phyloP scores from a whole-genome alignment of 495 filamentous ascomycete genomes.

The Astrocystis sublimbata region DNA sequence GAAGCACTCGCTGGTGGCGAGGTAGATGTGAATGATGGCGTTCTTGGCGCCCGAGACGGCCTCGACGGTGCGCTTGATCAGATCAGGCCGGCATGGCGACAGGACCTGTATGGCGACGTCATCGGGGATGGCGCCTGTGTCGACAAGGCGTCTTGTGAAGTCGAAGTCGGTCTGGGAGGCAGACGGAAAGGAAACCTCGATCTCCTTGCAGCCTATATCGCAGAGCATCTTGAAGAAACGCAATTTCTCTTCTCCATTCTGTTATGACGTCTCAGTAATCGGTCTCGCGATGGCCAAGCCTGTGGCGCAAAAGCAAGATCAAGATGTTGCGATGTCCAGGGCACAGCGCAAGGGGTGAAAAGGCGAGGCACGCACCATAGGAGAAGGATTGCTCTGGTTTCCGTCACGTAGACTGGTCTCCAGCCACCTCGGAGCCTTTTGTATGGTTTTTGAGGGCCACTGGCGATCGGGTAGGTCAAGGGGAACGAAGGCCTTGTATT shows the following conservation, averaged over 20 bases:
- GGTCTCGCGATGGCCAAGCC: too few species aligned
- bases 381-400: not conserved
- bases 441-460: constrained; percentile 84
- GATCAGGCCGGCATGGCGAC: constrained; percentile 76
- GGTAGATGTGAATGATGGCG: constrained; percentile 80
- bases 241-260: constrained; percentile 66
- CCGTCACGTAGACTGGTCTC: not conserved
- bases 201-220: constrained; percentile 83
- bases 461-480: constrained; percentile 82
- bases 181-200: constrained; percentile 84
- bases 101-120: constrained; percentile 87
- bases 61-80: constrained; percentile 75
- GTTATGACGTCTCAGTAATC: not conserved
- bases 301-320: not conserved
- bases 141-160: constrained; percentile 73
- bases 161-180: constrained; percentile 84
- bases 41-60: constrained; percentile 77
- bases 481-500: constrained; percentile 78
- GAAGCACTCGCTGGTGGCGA: constrained; percentile 79
- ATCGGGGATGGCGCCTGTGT: constrained; percentile 73
- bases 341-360: not conserved
- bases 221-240: constrained; percentile 81
- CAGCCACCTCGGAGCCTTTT: constrained; percentile 81
- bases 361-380: not conserved
- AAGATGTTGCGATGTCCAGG: not conserved